These are phyloP conservation scores for Gentiana dahurica DNA, from an alignment of 257 asterid genomes.

Conservation along the genomic window DNA sequence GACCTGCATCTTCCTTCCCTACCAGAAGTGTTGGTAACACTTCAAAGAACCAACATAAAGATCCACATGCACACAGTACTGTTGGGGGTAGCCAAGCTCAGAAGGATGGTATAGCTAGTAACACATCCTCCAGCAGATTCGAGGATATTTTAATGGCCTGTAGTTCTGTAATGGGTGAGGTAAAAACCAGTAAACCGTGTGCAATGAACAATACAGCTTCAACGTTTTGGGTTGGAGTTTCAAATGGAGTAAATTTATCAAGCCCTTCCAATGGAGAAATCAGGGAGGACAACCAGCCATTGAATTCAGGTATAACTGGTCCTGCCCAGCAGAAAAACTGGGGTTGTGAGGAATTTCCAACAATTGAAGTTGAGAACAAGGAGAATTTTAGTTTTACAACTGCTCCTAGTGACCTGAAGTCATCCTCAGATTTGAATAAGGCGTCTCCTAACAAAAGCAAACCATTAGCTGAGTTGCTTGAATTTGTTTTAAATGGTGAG, in stretches of 20 bases:
- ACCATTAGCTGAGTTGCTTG: constrained; percentile 19
- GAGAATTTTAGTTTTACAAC: constrained; percentile 23
- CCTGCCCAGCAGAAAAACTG: constrained; percentile 18
- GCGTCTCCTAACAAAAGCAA: constrained; percentile 25
- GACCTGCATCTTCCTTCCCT: constrained; percentile 14
- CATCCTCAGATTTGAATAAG: constrained; percentile 27
- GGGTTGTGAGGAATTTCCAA: constrained; percentile 22
- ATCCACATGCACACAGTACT: constrained; percentile 8
- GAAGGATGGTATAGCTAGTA: constrained; percentile 8
- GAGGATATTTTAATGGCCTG: constrained; percentile 7
- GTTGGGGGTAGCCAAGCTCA: constrained; percentile 9
- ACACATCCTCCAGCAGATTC: constrained; percentile 3
- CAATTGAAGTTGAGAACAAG: constrained; percentile 26
- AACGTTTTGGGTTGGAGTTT: constrained; percentile 2
- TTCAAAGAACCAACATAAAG: constrained; percentile 7
- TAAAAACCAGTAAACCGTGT: constrained; percentile 6
- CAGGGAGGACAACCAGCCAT: constrained; percentile 27
- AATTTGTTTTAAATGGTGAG: constrained; percentile 25
- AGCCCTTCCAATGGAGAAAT: constrained; percentile 14
- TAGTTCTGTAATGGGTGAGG: constrained; percentile 6
- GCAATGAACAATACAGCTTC: constrained; percentile 7
- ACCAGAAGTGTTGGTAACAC: constrained; percentile 10
- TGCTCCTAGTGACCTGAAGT: constrained; percentile 19
- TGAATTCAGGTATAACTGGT: constrained; percentile 12
- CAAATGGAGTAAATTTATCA: constrained; percentile 10